Evolutionary conservation across 2,329 filamentous ascomycete genomes (phyloP), one percentile per base, ranked within the genome.

Genomic region (Fusarium abutilonis): DNA sequence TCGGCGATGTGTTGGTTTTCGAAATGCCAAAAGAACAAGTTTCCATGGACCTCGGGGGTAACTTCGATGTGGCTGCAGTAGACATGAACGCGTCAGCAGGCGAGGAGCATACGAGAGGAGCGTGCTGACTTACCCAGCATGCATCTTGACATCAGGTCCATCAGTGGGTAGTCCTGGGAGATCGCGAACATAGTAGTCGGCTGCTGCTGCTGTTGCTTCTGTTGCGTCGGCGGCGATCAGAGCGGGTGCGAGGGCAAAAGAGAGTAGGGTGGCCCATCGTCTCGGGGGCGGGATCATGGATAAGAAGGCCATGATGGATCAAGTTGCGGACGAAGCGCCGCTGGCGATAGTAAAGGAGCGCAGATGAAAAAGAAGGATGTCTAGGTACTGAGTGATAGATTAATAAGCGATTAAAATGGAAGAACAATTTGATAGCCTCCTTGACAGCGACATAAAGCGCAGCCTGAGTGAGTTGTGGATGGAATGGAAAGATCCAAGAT

Each of bases 1-100:
- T 98, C 91, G 54, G 93, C 94, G 67, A 99, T 97, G 76, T 99
- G 95, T 68, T 91, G 86, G 74, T 98, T 98, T 74, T 97, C 88
- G 74, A 91, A 97, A 73, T 97, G 92, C 95, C 95, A 99, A 82
- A 99, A 99, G 82, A 98, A 99, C 15, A 99, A 79, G 76, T 98
- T 96, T 68, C 92, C 94, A 74, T 98, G 92, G 75, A 90, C 86
- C 66, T 92, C 88, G 17, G 90, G 86, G 31, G 88, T 90, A 71
- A 99, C 84, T 78, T 98, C 93, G 75, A 99, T 89, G 79, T 99
- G 95, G 51, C 93, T 97, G 74, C 7, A 53, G 31, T 45, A 19
- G 9, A 39, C 23, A 42, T 32, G 42, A 40, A 60, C 52, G 60
- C 57, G 66, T 72, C 67, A 73, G 70, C 54, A 29, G 52, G 52